Percentiles rank a stretch among this genome's conserved stretches.
phyloP scores from a whole-genome alignment of 2,329 filamentous ascomycete species.

The Fonsecaea monophora region DNA sequence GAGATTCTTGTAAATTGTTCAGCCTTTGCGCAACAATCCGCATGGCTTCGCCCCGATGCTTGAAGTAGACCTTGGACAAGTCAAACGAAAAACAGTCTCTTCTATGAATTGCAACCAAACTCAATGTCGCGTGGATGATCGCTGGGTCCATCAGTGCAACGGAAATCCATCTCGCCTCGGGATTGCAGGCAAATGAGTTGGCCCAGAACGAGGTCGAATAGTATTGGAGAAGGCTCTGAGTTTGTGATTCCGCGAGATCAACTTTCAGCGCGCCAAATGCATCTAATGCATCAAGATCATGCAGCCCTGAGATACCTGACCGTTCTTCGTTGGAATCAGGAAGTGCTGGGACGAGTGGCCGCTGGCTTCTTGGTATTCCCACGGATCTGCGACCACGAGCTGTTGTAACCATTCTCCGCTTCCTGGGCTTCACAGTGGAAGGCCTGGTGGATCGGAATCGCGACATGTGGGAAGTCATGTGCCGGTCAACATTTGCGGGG shows the following conservation, averaged over 20 bases:
- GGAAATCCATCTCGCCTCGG: conserved; percentile 31
- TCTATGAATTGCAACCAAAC: conserved; percentile 31
- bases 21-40: conserved; percentile 21
- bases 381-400: not conserved
- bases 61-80: conserved; percentile 27
- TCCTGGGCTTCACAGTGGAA: conserved; percentile 3
- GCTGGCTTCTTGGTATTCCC: not conserved
- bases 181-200: conserved; percentile 32
- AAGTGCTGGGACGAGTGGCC: conserved; percentile 17
- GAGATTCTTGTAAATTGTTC: conserved; percentile 16
- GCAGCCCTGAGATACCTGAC: conserved; percentile 4
- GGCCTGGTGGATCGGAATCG: conserved; percentile 25
- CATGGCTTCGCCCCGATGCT: conserved; percentile 33
- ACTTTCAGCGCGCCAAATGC: conserved; percentile 22
- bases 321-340: not conserved
- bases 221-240: conserved; percentile 28
- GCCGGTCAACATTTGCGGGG: conserved; percentile 22
- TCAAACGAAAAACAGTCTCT: conserved; percentile 26
- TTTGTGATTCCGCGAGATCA: conserved; percentile 23
- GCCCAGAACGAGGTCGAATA: conserved; percentile 30
- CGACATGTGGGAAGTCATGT: conserved; percentile 26
- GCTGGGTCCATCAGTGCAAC: conserved; percentile 30
- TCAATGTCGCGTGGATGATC: conserved; percentile 31
- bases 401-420: conserved; percentile 8
- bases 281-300: conserved; percentile 29